Evolutionary conservation across 2,329 filamentous ascomycete species (phyloP).

Genomic region (Tolypocladium tropicale): DNA sequence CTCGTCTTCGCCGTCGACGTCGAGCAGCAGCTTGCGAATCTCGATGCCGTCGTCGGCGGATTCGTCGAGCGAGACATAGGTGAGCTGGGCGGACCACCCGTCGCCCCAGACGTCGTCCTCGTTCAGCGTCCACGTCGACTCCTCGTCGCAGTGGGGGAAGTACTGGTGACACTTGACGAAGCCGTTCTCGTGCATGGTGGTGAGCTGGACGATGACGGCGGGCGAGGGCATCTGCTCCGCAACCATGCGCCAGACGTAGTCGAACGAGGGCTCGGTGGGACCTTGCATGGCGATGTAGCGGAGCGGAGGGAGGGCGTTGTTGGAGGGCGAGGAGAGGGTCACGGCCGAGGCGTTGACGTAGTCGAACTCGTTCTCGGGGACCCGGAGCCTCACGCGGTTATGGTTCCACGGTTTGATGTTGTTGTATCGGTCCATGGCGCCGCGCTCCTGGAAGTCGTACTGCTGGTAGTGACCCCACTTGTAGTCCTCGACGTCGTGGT

Average conservation of each 20-base stretch:
- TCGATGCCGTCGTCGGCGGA: conserved; percentile 50
- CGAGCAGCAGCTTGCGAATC: conserved; percentile 60
- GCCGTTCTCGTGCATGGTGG: conserved; percentile 69
- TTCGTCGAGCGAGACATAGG: conserved; percentile 53
- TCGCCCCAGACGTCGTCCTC: conserved; percentile 54
- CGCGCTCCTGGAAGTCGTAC: conserved; percentile 16
- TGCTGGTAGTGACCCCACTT: conserved; percentile 27
- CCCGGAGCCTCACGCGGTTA: conserved; percentile 72
- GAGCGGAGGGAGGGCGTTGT: conserved; percentile 27
- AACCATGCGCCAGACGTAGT: conserved; percentile 94
- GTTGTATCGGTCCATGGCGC: conserved; percentile 64
- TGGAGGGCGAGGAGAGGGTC: conserved; percentile 34
- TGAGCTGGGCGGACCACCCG: conserved; percentile 58
- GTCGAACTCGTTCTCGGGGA: conserved; percentile 61
- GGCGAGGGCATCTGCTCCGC: conserved; percentile 63
- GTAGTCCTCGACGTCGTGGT: conserved; percentile 19
- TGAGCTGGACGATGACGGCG: conserved; percentile 89
- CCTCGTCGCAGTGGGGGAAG: conserved; percentile 54
- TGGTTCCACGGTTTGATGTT: conserved; percentile 88
- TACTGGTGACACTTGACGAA: conserved; percentile 84
- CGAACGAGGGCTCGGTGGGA: conserved; percentile 64
- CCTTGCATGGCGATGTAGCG: conserved; percentile 91
- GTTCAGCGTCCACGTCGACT: conserved; percentile 47
- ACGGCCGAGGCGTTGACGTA: conserved; percentile 80
- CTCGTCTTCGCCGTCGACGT: conserved; percentile 32